Evolutionary conservation across 495 filamentous ascomycete species (phyloP), one percentile per base, ranked within the genome.

Genomic region (Clavariopsis aquatica): DNA sequence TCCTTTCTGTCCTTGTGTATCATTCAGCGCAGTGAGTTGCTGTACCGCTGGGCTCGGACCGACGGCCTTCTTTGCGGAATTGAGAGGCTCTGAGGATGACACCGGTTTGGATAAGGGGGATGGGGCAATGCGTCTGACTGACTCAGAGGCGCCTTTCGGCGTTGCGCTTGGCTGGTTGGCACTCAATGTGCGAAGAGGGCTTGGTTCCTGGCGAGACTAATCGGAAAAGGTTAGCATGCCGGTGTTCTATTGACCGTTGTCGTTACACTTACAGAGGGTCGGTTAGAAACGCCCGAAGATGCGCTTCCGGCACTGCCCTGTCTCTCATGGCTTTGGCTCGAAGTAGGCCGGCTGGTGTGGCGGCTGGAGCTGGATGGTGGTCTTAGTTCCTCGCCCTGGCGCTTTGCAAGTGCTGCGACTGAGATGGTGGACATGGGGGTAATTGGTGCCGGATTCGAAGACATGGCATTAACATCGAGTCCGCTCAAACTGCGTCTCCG

Each of bases 91-190:
- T 45, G 52, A 67, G 46, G 55, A 73, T 64, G 46, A 81, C 57
- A 89, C 80, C 63, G 93, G 92, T 75, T 91, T 88, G 0, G 94
- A 97, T 34, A 97, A 82, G 26, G 94, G 93, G 31, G 95, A 97
- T 0, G 92, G 90, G 72, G 78, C 81, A 43, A 84, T 74, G 73
- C 90, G 87, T 76, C 92, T 91, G 58, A 73, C 81, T 55, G 84
- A 78, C 77, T 95, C 90, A 73, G 85, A 76, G 57, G 90, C 91
- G 22, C 80, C 85, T 72, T 88, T 80, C 49, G 88, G 82, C 49
- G 87, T 87, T 61, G 57, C 22, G 8, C 19, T 26, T 15, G 60
- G 19, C 13, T 62, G 45, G 1, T 26, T 54, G 2, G 19, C 23
- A 4, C 20, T 10, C 36, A 49, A 34, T 23, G 24, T 26, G 41